A percentile compares a stretch with the other conserved stretches of the same genome.
phyloP scores from a whole-genome alignment of 805 yeast species.

The Millerozyma miso region DNA sequence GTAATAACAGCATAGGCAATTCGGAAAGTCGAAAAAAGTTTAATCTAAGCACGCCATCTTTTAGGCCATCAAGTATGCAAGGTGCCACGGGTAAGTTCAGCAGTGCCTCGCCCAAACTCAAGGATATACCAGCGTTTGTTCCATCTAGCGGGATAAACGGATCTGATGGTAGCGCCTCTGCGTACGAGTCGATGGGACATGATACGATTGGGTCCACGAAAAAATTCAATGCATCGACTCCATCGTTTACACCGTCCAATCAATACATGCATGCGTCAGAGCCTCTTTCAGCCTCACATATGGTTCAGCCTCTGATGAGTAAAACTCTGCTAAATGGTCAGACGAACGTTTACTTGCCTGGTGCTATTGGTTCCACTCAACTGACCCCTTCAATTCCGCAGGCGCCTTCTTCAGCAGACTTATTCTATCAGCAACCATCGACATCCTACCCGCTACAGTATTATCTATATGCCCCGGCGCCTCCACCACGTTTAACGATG shows the following conservation, averaged over 20 bases:
- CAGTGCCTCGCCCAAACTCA: conserved; percentile 45
- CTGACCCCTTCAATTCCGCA: neutral
- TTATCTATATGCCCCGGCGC: conserved; percentile 86
- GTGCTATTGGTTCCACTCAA: conserved; percentile 6
- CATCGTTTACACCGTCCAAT: conserved; percentile 35
- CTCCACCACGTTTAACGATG: conserved; percentile 65
- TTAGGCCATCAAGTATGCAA: conserved; percentile 35
- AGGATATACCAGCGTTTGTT: conserved; percentile 46
- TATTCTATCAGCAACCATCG: conserved; percentile 14
- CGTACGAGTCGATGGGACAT: neutral
- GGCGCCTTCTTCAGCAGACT: conserved; percentile 16
- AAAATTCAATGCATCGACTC: conserved; percentile 37
- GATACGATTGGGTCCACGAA: conserved; percentile 7
- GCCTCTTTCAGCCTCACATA: conserved; percentile 11
- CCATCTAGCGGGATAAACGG: conserved; percentile 27
- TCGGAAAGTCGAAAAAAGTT: conserved; percentile 29
- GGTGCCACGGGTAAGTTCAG: conserved; percentile 33
- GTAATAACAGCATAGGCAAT: conserved; percentile 8
- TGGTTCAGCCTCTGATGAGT: conserved; percentile 2
- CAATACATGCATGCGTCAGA: conserved; percentile 12
- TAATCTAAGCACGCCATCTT: conserved; percentile 40
- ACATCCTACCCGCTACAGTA: conserved; percentile 59
- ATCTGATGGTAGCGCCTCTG: neutral
- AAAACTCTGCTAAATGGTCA: conserved; percentile 4
- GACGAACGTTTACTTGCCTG: conserved; percentile 20